A percentile compares a stretch with the other conserved stretches of the same genome.
These are phyloP conservation scores for Mycocentrospora acerina DNA, from an alignment of 2,329 filamentous ascomycete genomes.

Conservation along the genomic window DNA sequence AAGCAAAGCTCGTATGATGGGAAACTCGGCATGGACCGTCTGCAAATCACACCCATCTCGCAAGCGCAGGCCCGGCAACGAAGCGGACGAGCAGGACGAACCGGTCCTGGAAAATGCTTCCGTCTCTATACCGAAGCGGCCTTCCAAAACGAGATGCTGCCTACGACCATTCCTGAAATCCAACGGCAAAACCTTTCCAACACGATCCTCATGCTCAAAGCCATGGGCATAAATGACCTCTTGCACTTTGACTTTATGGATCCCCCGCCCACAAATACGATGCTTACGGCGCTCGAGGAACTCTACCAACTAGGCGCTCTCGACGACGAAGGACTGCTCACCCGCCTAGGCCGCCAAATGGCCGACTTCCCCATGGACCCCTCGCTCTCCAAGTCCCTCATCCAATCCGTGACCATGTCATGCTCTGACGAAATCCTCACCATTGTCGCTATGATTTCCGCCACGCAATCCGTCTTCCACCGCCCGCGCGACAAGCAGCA, in stretches of 20 bases:
- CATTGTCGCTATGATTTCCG: constrained; percentile 74
- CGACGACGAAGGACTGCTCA: constrained; percentile 92
- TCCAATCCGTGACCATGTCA: constrained; percentile 79
- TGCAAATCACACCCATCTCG: constrained; percentile 93
- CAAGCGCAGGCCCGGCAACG: constrained; percentile 96
- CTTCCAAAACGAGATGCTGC: constrained; percentile 95
- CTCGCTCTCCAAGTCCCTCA: constrained; percentile 83
- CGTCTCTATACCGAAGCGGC: constrained; percentile 92
- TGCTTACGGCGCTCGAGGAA: constrained; percentile 94
- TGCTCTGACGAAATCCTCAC: constrained; percentile 94
- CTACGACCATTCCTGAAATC: constrained; percentile 94
- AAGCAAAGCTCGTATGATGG: constrained; percentile 98
- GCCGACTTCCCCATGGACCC: constrained; percentile 99
- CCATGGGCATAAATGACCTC: constrained; percentile 98
- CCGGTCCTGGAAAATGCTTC: constrained; percentile 88
- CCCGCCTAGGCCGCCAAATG: constrained; percentile 92
- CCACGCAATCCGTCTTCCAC: constrained; percentile 82
- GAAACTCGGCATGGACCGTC: constrained; percentile 95
- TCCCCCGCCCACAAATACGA: constrained; percentile 93
- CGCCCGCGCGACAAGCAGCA: constrained; percentile 96
- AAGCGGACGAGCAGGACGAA: constrained; percentile 88
- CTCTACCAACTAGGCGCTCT: constrained; percentile 88
- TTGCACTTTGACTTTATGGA: constrained; percentile 99
- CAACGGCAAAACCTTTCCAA: constrained; percentile 90
- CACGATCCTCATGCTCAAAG: constrained; percentile 96